A percentile compares a stretch with the other conserved stretches of the same genome.
Evolutionary conservation across 306 rosid genomes (phyloP).

Genomic region (Rosa lucieae): DNA sequence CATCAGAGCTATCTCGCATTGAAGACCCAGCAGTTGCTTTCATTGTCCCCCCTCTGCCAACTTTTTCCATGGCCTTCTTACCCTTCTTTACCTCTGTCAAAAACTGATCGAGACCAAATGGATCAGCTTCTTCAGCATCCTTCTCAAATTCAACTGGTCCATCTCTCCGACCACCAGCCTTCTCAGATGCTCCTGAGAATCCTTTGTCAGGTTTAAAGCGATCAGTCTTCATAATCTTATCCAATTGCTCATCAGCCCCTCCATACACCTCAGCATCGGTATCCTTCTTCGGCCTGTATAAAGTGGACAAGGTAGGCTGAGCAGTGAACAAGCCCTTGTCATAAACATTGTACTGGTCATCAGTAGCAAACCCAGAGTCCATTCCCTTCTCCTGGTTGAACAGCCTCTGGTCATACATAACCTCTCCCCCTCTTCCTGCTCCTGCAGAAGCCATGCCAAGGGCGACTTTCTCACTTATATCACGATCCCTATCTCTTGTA

Average conservation of each 20-base stretch:
- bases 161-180: constrained; percentile 64
- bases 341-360: constrained; percentile 92
- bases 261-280: constrained; percentile 68
- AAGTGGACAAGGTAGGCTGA: constrained; percentile 79
- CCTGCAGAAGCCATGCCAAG: constrained; percentile 87
- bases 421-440: constrained; percentile 67
- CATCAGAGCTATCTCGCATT: constrained; percentile 66
- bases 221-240: constrained; percentile 87
- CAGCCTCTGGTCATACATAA: constrained; percentile 87
- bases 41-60: constrained; percentile 82
- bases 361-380: constrained; percentile 80
- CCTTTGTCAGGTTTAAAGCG: constrained; percentile 85
- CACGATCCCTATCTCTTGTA: constrained; percentile 92
- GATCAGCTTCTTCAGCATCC: constrained; percentile 79
- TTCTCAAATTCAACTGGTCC: constrained; percentile 87
- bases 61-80: constrained; percentile 74
- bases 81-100: constrained; percentile 82
- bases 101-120: constrained; percentile 90
- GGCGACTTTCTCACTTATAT: constrained; percentile 92
- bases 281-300: constrained; percentile 90
- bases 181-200: constrained; percentile 72
- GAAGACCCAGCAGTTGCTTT: constrained; percentile 89
- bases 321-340: constrained; percentile 80
- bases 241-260: constrained; percentile 89
- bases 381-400: constrained; percentile 96